Conservation (phyloP, 345 rosid genomes). For the Aurinia saxatilis region DNA sequence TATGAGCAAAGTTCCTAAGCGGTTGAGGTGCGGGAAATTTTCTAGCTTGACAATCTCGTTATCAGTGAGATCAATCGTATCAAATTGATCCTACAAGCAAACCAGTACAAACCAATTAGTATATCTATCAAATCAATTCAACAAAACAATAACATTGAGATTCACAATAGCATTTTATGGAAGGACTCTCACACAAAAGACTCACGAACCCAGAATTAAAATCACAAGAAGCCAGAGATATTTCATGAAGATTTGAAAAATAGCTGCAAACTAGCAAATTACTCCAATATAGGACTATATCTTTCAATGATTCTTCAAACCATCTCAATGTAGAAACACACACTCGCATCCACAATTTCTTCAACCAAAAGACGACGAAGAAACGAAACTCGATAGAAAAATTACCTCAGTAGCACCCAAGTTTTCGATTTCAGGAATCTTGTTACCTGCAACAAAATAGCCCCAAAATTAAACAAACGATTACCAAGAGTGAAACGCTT, state of each 20-base stretch:
- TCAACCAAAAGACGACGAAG: not conserved
- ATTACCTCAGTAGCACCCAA: conserved; percentile 97
- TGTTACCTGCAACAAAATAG: conserved; percentile 49
- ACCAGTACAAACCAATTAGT: not conserved
- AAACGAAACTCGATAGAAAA: not conserved
- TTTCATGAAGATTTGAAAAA: not conserved
- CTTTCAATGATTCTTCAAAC: not conserved
- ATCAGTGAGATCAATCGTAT: conserved; percentile 92
- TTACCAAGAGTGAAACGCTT: not conserved
- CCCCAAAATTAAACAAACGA: not conserved
- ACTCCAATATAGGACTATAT: not conserved
- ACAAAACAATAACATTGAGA: not conserved
- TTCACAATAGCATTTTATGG: not conserved
- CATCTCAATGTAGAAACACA: not conserved
- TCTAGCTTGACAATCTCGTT: conserved; percentile 99
- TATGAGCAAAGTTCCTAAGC: conserved; percentile 80
- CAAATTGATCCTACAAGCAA: conserved; percentile 85
- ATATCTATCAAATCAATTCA: not conserved
- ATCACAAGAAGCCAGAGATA: not conserved
- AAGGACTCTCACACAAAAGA: not conserved
- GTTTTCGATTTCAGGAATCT: conserved; percentile 95
- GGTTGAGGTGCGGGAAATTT: conserved; percentile 77
- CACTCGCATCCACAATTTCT: not conserved
- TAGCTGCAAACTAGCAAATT: not conserved
- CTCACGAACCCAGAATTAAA: not conserved